A percentile compares a stretch with the other conserved stretches of the same genome.
phyloP scores from a whole-genome alignment of 257 asterid genomes.

The Leonotis leonurus region DNA sequence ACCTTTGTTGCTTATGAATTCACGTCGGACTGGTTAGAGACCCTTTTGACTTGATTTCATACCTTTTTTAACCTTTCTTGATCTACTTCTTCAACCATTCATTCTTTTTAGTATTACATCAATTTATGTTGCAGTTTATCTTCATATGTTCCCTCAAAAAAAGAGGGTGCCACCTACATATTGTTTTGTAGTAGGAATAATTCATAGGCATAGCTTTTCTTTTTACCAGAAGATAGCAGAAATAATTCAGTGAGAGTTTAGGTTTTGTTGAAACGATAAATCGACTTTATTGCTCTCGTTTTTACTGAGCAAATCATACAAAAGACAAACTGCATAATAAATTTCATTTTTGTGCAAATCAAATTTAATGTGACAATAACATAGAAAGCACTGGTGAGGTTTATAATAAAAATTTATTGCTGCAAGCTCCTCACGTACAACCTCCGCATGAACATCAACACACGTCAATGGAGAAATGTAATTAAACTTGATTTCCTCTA shows the following conservation, averaged over 20 bases:
- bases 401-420: too few relatives aligned
- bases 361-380: too few relatives aligned
- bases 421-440: too few relatives aligned
- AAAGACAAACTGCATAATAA: too few relatives aligned
- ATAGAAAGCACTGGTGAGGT: too few relatives aligned
- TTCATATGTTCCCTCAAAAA: constrained; percentile 3
- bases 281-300: too few relatives aligned
- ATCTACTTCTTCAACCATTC: too few relatives aligned
- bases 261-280: not conserved
- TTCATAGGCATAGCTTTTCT: constrained; percentile 12
- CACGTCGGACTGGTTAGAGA: constrained; percentile 71
- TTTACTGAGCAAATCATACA: too few relatives aligned
- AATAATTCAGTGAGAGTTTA: not conserved
- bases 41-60: constrained; percentile 38
- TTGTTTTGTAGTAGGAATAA: constrained; percentile 9
- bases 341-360: too few relatives aligned
- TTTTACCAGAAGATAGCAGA: not conserved
- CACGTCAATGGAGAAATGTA: too few relatives aligned
- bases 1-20: constrained; percentile 85
- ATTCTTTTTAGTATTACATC: constrained; percentile 2
- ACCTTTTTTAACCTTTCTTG: not conserved
- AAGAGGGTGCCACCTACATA: not conserved
- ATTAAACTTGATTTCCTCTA: too few relatives aligned
- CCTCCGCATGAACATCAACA: too few relatives aligned
- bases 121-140: not conserved